Evolutionary conservation across 192 early-diverging fungal genomes (phyloP), one percentile per base, ranked within the genome.

Genomic region (Backusella parvicylindrica): DNA sequence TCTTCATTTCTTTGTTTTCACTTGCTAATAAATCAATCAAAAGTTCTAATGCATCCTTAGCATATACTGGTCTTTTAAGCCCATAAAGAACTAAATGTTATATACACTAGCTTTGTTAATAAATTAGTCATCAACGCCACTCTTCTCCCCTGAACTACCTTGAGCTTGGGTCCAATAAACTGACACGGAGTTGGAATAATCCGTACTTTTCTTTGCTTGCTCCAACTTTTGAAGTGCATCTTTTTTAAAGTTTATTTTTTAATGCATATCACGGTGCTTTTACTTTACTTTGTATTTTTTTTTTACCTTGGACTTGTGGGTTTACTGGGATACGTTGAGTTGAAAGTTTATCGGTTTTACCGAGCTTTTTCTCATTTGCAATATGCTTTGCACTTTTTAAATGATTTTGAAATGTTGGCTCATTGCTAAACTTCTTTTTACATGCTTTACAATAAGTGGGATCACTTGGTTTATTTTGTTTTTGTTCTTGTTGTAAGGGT

Each of bases 301-400:
- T n/a, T 41, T 33, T 31, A 68, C 50, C 67, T 77, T 47, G 64
- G 23, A 70, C 65, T 60, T 65, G 72, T 41, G 67, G 41, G 60
- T 40, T 72, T 28, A 23, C 15, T 49, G 6, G 28, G n/a, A 26
- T 35, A 73, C 3, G 63, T 43, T 13, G 47, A 43, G 36, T 36
- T 31, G 31, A 40, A 72, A n/a, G 31, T 70, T 21, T 30, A 28
- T 40, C 23, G 6, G 56, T 21, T 26, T 28, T 18, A 30, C 49
- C 23, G 11, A 41, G 40, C 9, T 82, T 79, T 53, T 87, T 87
- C 33, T 80, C 82, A 68, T 79, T 78, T 0, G 81, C 75, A 18
- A 87, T 73, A 68, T 87, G 86, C 60, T 87, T 87, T 49, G 84
- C 77, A 26, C 86, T 87, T 47, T 84, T 84, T 43, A 84, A 77